Evolutionary conservation across 306 rosid species (phyloP), one percentile per base, ranked within the genome.

Genomic region (Quercus variabilis): DNA sequence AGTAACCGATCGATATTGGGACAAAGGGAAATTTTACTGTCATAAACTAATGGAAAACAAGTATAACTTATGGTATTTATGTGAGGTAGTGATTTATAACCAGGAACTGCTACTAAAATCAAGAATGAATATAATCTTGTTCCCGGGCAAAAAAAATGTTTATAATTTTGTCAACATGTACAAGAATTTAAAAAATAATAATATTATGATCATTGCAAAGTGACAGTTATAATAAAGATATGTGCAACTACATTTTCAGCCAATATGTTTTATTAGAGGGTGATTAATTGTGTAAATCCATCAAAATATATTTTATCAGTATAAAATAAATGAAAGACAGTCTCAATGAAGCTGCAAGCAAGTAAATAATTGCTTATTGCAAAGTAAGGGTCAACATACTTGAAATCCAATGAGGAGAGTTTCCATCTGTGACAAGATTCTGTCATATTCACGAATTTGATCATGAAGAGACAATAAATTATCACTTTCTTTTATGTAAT

Each of bases 321-420:
- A 65, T 35, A 56, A 33, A 74, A 52, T 9, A 17, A 31, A 55
- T 71, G 19, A 14, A 1, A 19, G 23, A 55, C 2, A 9, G 43
- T 80, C 64, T 65, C 25, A 26, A 15, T 67, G 18, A n/a, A 17
- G 52, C 71, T 67, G n/a, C 74, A 69, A 58, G 41, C 71, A 74
- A 78, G 43, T 55, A 73, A 74, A 69, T 18, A 54, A 55, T 51
- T 76, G 31, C 28, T 65, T 55, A 55, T 57, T 68, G 67, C 83
- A 60, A 84, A 56, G 63, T 15, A 80, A 68, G 89, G 73, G 77
- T 46, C 75, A 79, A 69, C 74, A 52, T 71, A 92, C 98, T 93
- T 95, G 98, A 92, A 95, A 95, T 80, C 99, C 99, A 84, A 96
- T 77, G 31, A 95, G 90, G 80, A 95, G 92, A 71, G 96, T 91